These are phyloP conservation scores for Alternaria hordeiaustralica DNA, from an alignment of 2,329 filamentous ascomycete species.

Conservation along the genomic window DNA sequence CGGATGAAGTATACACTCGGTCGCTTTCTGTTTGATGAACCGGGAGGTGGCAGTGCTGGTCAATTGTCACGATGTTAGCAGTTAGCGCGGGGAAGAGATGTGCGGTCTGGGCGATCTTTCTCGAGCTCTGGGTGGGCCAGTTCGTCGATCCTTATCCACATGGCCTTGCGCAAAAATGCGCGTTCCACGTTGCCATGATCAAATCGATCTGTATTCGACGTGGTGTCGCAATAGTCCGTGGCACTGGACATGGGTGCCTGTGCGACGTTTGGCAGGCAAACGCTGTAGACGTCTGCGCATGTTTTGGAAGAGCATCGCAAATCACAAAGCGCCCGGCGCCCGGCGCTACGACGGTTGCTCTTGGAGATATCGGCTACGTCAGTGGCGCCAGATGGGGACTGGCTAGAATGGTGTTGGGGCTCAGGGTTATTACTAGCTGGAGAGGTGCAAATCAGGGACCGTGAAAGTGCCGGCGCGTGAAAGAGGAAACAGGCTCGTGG, in stretches of 20 bases:
- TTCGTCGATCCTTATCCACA: background rate
- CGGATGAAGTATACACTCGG: background rate
- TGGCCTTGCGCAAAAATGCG: background rate
- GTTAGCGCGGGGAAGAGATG: background rate
- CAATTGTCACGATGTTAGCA: background rate
- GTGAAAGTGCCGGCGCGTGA: background rate
- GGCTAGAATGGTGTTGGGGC: background rate
- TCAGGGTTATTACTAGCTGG: background rate
- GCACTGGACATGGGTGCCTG: background rate
- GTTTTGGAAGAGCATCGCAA: background rate
- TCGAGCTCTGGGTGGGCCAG: background rate
- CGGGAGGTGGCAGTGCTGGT: background rate
- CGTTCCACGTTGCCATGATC: background rate
- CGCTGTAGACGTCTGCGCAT: background rate
- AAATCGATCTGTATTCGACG: background rate
- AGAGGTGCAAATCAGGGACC: slow-evolving; percentile 1
- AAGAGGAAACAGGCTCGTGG: background rate
- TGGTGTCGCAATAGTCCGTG: background rate
- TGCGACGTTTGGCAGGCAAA: background rate
- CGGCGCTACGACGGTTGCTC: background rate
- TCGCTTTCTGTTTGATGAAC: background rate
- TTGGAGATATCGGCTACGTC: background rate
- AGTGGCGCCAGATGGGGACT: background rate
- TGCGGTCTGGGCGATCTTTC: background rate
- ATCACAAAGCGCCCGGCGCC: background rate